These are phyloP conservation scores for Aspergillus quadricinctus DNA, from an alignment of 2,329 filamentous ascomycete genomes.

Conservation along the genomic window DNA sequence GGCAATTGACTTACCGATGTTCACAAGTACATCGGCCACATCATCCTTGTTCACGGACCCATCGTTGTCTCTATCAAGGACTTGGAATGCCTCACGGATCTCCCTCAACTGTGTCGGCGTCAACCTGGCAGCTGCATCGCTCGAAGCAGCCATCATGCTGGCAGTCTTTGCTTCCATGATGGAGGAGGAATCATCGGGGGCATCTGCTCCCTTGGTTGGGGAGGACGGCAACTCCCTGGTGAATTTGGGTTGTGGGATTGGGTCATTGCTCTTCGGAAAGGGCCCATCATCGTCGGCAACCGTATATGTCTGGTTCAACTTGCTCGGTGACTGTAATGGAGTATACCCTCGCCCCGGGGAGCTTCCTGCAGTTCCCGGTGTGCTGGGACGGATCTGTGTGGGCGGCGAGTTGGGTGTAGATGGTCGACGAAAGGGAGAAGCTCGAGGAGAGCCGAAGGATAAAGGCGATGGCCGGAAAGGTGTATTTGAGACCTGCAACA, in stretches of 20 bases:
- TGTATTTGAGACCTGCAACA: constrained; percentile 46
- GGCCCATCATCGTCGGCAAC: constrained; percentile 37
- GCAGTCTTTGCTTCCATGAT: constrained; percentile 23
- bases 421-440: constrained; percentile 64
- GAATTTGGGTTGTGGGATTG: constrained; percentile 32
- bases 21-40: constrained; percentile 79
- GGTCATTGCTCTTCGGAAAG: constrained; percentile 23
- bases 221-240: constrained; percentile 36
- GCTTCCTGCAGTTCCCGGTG: constrained; percentile 49
- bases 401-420: constrained; percentile 62
- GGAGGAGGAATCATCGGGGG: constrained; percentile 25
- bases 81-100: constrained; percentile 88
- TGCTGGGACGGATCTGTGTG: constrained; percentile 46
- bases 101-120: constrained; percentile 79
- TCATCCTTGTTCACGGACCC: constrained; percentile 77
- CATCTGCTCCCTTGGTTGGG: constrained; percentile 33
- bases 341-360: constrained; percentile 39
- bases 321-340: constrained; percentile 44
- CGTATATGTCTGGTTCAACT: constrained; percentile 45
- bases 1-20: constrained; percentile 58
- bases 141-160: constrained; percentile 20
- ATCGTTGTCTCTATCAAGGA: constrained; percentile 84
- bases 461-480: constrained; percentile 68
- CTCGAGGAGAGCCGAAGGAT: constrained; percentile 66
- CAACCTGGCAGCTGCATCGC: constrained; percentile 47